Percentiles rank a stretch among this genome's conserved stretches.
phyloP scores from a whole-genome alignment of 1,284 basidiomycete species.

The Xerocomus minutiporus region DNA sequence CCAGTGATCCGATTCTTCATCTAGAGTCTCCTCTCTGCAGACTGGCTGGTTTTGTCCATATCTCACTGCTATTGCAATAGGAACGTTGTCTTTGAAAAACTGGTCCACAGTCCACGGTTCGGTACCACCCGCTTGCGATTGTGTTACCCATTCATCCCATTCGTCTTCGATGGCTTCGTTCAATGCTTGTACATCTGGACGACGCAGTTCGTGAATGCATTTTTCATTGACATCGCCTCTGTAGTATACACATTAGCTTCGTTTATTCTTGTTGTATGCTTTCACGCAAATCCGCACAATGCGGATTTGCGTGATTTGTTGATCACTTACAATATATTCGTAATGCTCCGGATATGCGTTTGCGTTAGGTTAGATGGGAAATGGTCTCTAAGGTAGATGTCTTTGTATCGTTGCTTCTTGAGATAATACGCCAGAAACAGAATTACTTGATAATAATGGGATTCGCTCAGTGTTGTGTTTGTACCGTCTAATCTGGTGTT shows the following conservation, averaged over 20 bases:
- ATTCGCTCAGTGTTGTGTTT: not conserved
- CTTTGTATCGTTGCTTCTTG: not conserved
- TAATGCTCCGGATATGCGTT: not conserved
- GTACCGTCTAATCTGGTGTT: too few species aligned
- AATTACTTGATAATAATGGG: not conserved
- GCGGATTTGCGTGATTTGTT: not conserved
- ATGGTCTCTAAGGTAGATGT: not conserved
- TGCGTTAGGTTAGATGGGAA: not conserved
- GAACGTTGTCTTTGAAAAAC: not conserved
- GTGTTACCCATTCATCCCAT: not conserved
- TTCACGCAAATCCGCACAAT: not conserved
- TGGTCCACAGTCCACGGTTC: not conserved
- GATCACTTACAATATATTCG: not conserved
- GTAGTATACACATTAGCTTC: not conserved
- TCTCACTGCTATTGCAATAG: not conserved
- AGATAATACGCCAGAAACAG: not conserved
- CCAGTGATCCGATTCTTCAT: constrained; percentile 1
- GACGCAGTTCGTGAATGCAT: not conserved
- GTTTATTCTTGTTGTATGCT: not conserved
- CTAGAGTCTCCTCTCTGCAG: not conserved
- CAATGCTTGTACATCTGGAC: not conserved
- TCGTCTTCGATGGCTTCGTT: not conserved
- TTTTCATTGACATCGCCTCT: not conserved
- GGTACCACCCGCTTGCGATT: not conserved
- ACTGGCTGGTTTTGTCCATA: constrained; percentile 8